Conservation (phyloP, 2,329 filamentous ascomycete genomes). For the Xylariaceae sp. region DNA sequence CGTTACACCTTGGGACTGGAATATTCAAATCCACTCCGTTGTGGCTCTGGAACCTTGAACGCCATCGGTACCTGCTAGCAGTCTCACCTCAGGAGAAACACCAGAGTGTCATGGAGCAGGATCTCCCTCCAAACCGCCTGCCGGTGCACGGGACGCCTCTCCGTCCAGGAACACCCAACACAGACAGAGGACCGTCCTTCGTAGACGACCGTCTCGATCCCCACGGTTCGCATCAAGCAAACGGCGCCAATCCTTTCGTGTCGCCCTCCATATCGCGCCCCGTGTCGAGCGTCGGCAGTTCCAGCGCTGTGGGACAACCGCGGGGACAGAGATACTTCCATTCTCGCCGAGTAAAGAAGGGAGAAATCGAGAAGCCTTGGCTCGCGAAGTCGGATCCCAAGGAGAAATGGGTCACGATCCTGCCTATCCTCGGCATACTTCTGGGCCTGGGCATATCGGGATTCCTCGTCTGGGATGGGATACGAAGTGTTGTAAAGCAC, state of each 20-base stretch:
- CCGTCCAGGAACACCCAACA: constrained; percentile 40
- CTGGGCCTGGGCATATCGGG: constrained; percentile 63
- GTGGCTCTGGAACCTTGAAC: not conserved
- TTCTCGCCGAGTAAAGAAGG: constrained; percentile 67
- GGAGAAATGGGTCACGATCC: constrained; percentile 82
- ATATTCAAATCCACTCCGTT: not conserved
- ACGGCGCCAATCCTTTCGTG: constrained; percentile 41
- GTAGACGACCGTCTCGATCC: constrained; percentile 32
- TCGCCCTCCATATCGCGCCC: constrained; percentile 42
- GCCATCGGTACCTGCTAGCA: not conserved
- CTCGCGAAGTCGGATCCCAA: constrained; percentile 64
- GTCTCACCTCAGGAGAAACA: not conserved
- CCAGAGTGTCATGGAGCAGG: constrained; percentile 22
- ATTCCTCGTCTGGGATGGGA: constrained; percentile 70
- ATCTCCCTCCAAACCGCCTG: constrained; percentile 18
- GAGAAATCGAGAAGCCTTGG: constrained; percentile 73
- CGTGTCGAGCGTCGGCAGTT: constrained; percentile 43
- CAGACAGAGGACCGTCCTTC: constrained; percentile 38
- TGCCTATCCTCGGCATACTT: constrained; percentile 66
- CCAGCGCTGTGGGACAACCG: constrained; percentile 38
- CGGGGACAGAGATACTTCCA: constrained; percentile 59
- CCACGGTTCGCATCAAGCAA: constrained; percentile 21
- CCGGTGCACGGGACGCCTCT: constrained; percentile 36
- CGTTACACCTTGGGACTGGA: not conserved
- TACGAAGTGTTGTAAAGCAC: constrained; percentile 66